Evolutionary conservation across 768 basidiomycete species (phyloP).

Genomic region (Phanerochaete sordida): DNA sequence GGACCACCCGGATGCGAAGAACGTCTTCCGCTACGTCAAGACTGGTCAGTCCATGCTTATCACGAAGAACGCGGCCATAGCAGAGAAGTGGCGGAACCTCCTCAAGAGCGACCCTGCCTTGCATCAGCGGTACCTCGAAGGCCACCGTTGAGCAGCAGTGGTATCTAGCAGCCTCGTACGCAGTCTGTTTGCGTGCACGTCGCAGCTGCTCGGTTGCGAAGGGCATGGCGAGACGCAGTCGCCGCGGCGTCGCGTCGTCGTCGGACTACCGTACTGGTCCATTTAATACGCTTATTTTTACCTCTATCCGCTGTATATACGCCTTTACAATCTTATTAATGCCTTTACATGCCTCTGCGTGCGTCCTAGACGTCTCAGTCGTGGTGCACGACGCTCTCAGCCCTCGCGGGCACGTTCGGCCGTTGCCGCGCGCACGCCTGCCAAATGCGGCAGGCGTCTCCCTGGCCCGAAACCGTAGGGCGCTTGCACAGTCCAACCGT

Average conservation of each 20-base stretch:
- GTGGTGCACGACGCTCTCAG: neutral
- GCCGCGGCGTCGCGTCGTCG: no score
- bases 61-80: slow-evolving; percentile 11
- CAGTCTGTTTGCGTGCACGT: neutral
- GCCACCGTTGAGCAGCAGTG: neutral
- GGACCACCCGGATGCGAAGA: neutral
- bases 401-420: neutral
- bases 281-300: no score
- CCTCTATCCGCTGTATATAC: no score
- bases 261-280: no score
- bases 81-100: slow-evolving; percentile 11
- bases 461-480: neutral
- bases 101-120: neutral
- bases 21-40: slow-evolving; percentile 12
- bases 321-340: no score
- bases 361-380: neutral
- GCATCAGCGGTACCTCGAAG: neutral
- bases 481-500: neutral
- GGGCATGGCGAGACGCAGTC: no score
- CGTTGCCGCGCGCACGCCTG: neutral
- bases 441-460: neutral
- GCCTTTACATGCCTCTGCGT: no score
- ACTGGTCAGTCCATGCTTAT: neutral
- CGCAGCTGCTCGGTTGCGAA: neutral
- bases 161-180: neutral